Evolutionary conservation across 1,139 yeast genomes (phyloP).

Genomic region (Lodderomyces pseudojiufengensis): DNA sequence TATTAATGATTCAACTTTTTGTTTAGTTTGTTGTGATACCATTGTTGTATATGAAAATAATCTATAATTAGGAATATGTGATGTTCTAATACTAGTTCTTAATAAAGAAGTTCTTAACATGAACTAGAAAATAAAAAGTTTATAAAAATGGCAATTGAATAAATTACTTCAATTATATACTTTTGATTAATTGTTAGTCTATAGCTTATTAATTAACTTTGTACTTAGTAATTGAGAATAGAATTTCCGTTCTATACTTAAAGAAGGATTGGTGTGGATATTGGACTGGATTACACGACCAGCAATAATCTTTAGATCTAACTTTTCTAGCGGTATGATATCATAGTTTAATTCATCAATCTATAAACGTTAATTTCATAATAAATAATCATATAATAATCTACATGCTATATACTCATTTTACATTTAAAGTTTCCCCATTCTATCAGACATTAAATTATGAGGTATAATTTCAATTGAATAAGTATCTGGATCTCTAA

Average conservation of each 20-base stretch:
- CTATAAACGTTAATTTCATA: no score
- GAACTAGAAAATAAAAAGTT: not conserved
- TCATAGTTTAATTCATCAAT: no score
- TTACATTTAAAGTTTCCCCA: slow-evolving; percentile 1
- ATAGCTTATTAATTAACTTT: no score
- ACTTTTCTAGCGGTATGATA: no score
- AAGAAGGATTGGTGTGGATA: no score
- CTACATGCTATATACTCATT: not conserved
- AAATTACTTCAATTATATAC: no score
- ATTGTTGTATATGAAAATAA: slow-evolving; percentile 16
- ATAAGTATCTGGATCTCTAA: slow-evolving; percentile 93
- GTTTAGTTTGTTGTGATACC: slow-evolving; percentile 49
- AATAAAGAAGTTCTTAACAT: not conserved
- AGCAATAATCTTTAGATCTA: no score
- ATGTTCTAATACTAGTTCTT: slow-evolving; percentile 4
- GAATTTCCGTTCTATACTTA: no score
- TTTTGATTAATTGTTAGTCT: no score
- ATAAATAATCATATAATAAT: no score
- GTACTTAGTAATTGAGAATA: no score
- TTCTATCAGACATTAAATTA: slow-evolving; percentile 15
- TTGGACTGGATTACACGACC: no score
- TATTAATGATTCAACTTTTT: slow-evolving; percentile 63
- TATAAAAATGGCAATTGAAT: not conserved
- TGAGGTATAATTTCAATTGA: slow-evolving; percentile 62
- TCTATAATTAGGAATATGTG: slow-evolving; percentile 6